Evolutionary conservation across 23 red algal species (phyloP).

Genomic region (Gracilaria vermiculophylla): DNA sequence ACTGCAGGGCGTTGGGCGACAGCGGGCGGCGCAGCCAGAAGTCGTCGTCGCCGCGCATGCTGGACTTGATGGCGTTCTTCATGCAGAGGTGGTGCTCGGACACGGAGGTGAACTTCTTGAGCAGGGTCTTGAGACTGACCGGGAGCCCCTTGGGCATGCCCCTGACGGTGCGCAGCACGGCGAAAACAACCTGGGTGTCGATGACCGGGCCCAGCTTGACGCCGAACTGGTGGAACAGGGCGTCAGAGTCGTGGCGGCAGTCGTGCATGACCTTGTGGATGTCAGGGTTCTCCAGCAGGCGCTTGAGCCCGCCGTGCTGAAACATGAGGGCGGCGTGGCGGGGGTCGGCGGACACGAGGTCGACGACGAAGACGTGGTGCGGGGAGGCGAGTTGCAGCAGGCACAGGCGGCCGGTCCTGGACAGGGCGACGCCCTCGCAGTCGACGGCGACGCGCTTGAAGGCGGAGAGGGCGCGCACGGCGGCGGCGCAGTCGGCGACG

Average conservation of each 20-base stretch:
- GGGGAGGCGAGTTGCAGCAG: slow-evolving; percentile 74
- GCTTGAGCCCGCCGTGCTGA: slow-evolving; percentile 34
- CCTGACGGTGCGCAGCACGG: slow-evolving; percentile 38
- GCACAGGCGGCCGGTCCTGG: slow-evolving; percentile 67
- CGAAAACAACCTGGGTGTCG: slow-evolving; percentile 82
- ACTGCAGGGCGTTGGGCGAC: slow-evolving; percentile 39
- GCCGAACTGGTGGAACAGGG: slow-evolving; percentile 67
- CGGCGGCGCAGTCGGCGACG: slow-evolving; percentile 18
- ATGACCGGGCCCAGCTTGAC: slow-evolving; percentile 72
- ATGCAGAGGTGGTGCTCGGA: slow-evolving; percentile 50
- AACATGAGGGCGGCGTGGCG: not conserved
- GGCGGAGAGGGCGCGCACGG: slow-evolving; percentile 14
- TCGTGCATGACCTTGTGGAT: slow-evolving; percentile 80
- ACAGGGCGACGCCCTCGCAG: slow-evolving; percentile 81
- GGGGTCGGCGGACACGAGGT: slow-evolving; percentile 4
- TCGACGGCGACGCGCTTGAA: slow-evolving; percentile 72
- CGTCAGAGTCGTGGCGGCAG: slow-evolving; percentile 87
- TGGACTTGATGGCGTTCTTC: slow-evolving; percentile 69
- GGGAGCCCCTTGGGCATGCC: slow-evolving; percentile 57
- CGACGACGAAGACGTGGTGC: slow-evolving; percentile 59
- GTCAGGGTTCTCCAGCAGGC: slow-evolving; percentile 32
- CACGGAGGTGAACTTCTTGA: slow-evolving; percentile 62
- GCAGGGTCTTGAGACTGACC: slow-evolving; percentile 70
- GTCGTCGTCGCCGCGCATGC: slow-evolving; percentile 47
- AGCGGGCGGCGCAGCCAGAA: slow-evolving; percentile 66